Evolutionary conservation across 2,329 filamentous ascomycete genomes (phyloP), one percentile per base, ranked within the genome.

Genomic region (Neofusicoccum umdonicola): DNA sequence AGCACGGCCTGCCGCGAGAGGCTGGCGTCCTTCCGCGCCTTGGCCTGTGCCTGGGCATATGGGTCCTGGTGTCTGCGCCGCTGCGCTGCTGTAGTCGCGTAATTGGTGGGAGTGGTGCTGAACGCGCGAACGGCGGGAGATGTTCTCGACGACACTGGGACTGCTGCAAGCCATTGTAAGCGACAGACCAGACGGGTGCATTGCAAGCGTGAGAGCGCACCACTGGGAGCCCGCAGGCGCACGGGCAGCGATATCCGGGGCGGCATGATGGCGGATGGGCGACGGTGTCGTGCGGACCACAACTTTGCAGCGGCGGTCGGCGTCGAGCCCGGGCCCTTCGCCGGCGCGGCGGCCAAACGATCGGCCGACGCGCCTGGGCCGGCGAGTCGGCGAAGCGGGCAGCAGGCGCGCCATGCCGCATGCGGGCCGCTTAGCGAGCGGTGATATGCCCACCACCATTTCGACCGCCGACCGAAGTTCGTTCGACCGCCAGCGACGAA

Each of bases 1-100:
- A 98, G 84, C 67, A 88, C 87, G 67, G 86, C 83, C 72, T 90
- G 92, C 60, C 92, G 88, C 72, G 90, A 86, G 51, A 94, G 76
- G 74, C 97, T 96, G 69, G 90, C 91, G 11, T 90, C 87, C 78
- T 94, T 96, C 67, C 92, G 89, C 75, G 93, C 91, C 72, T 90
- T 87, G 37, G 91, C 88, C 78, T 96, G 92, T 3, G 90, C 90
- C 78, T 90, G 86, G 66, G 89, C 84, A 75, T 96, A 97, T 0
- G 93, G 93, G 71, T 98, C 92, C 66, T 85, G 85, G 67, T 85
- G 83, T 66, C 86, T 75, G 88, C 88, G 47, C 66, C 67, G 79
- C 86, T 86, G 69, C 37, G 56, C 48, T 50, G 72, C 72, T 1
- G 73, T 74, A 61, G 78, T 77, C 65, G 90, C 85, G 69, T 87